A percentile compares a stretch with the other conserved stretches of the same genome.
Conservation (phyloP, 768 basidiomycete species). For the Termitomyces heimii region DNA sequence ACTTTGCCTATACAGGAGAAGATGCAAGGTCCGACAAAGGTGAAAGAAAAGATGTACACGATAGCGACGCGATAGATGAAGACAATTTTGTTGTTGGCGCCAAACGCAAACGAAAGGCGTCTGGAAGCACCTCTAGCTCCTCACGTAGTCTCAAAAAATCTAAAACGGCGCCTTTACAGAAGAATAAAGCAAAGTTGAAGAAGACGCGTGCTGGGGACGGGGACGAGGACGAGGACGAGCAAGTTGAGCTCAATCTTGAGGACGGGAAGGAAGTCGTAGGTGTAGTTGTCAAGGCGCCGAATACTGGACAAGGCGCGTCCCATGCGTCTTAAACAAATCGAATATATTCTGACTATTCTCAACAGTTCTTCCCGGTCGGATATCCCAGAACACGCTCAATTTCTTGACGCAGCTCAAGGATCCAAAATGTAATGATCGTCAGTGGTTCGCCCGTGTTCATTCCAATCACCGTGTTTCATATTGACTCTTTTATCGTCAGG, state of each 20-base stretch:
- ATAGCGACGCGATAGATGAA: constrained; percentile 29
- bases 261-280: constrained; percentile 74
- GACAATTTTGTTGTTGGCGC: constrained; percentile 15
- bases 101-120: constrained; percentile 17
- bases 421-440: constrained; percentile 76
- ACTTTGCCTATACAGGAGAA: constrained; percentile 1
- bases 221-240: constrained; percentile 36
- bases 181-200: constrained; percentile 16
- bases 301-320: constrained; percentile 65
- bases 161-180: constrained; percentile 17
- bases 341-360: background rate
- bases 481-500: constrained; percentile 34
- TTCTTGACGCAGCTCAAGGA: constrained; percentile 68
- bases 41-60: constrained; percentile 13
- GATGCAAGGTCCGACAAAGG: constrained; percentile 10
- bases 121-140: constrained; percentile 10
- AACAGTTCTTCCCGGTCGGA: constrained; percentile 74
- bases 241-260: constrained; percentile 39
- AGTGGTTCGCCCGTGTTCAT: constrained; percentile 48
- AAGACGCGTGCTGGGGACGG: constrained; percentile 22
- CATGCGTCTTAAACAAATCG: background rate
- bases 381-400: constrained; percentile 81
- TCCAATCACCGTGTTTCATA: background rate
- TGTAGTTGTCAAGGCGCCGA: constrained; percentile 74
- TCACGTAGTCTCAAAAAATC: constrained; percentile 23